Evolutionary conservation across 306 rosid genomes (phyloP), one percentile per base, ranked within the genome.

Genomic region (Sechiopsis laciniata): DNA sequence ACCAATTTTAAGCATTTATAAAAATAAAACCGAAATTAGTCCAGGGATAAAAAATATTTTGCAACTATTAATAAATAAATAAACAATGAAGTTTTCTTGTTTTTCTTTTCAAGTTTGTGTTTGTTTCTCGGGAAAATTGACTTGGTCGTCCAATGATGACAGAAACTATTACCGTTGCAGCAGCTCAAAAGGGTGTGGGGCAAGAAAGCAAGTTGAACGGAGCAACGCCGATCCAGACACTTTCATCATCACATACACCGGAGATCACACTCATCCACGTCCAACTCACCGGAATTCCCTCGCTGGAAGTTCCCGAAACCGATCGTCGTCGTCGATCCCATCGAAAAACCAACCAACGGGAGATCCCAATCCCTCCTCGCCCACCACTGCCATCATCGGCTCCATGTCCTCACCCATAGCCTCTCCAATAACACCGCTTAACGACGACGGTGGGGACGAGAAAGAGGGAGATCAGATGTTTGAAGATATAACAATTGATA

Each of bases 91-190:
- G 1, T 26, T 26, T 26, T 1, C 2, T 26, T 1, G 29, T 26
- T 26, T 26, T 26, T 26, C 1, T 1, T 26, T 26, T 26, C 29
- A 1, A 26, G 1, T 26, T 26, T 26, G 29, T 26, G 29, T 26
- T 26, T 26, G 29, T 26, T 26, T 26, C 77, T 65, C 46, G 60
- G 46, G 78, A 63, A 71, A 59, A 35, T 42, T 16, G 2, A 46
- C 32, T 72, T 62, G 5, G 55, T 19, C n/a, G 12, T 50, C 68
- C 15, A 26, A 42, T 24, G 15, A 21, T 11, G 55, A 5, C 77
- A 91, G 97, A 82, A 87, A 89, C 75, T 91, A 91, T 20, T 91
- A 89, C 81, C 85, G 93, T 53, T 91, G 97, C 79, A 91, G 93
- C 75, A 87, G 88, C 81, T 74, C 81, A 22, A 91, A 89, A 61